phyloP scores from a whole-genome alignment of 1,284 basidiomycete species.

The Mrakiaceae sp. region DNA sequence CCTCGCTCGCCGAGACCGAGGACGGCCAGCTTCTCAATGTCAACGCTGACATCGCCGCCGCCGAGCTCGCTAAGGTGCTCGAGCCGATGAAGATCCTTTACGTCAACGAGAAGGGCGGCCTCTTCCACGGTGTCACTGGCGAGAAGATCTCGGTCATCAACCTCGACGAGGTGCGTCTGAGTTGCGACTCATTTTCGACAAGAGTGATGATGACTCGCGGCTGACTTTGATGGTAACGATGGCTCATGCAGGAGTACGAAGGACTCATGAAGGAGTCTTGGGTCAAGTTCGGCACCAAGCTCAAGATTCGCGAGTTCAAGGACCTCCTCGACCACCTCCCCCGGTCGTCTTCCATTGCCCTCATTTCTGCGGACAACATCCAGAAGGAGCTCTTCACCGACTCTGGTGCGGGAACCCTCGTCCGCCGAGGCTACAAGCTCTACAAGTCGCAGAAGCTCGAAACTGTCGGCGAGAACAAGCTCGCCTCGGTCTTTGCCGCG shows the following conservation, averaged over 20 bases:
- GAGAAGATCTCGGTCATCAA: slow-evolving; percentile 94
- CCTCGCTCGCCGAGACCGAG: slow-evolving; percentile 76
- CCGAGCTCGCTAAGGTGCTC: slow-evolving; percentile 87
- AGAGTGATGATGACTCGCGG: not conserved
- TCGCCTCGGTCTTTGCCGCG: slow-evolving; percentile 85
- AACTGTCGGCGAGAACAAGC: slow-evolving; percentile 77
- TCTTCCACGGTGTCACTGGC: slow-evolving; percentile 93
- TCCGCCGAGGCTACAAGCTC: slow-evolving; percentile 94
- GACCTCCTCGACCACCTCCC: slow-evolving; percentile 97
- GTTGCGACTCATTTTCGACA: not conserved
- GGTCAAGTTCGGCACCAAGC: slow-evolving; percentile 99
- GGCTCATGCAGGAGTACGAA: slow-evolving; percentile 67
- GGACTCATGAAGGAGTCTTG: slow-evolving; percentile 96
- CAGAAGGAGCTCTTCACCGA: slow-evolving; percentile 99
- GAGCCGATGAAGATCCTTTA: slow-evolving; percentile 99
- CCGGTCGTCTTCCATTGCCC: slow-evolving; percentile 93
- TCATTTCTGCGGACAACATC: slow-evolving; percentile 85
- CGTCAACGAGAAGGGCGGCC: slow-evolving; percentile 94
- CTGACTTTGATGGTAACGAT: not conserved
- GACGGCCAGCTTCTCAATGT: slow-evolving; percentile 94
- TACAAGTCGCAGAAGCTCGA: slow-evolving; percentile 78
- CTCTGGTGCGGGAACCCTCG: slow-evolving; percentile 91
- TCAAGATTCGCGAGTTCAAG: slow-evolving; percentile 99
- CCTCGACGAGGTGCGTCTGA: slow-evolving; percentile 65
- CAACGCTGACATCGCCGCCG: slow-evolving; percentile 92